Base-by-base conservation (phyloP, 768 basidiomycete genomes). In the Phaffia tasmanica region DNA sequence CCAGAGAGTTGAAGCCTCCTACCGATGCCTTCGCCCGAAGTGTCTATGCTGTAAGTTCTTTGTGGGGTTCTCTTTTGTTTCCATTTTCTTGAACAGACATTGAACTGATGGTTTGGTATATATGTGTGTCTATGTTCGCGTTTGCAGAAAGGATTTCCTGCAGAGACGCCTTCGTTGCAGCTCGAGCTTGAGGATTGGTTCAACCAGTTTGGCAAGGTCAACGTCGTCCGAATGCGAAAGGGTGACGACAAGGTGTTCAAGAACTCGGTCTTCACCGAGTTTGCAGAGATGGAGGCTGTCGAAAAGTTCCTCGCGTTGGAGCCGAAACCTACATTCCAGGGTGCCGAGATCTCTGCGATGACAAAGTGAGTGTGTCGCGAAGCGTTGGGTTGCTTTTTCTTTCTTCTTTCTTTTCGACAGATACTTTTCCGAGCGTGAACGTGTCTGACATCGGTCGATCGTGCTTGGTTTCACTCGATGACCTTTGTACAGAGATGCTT, bases 221-320 rank as follows among this genome's bases (percentile, higher is more conserved):
- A 85, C 63, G 88, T 86, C 5, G 86, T 98, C 23, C 81, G 94
- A 69, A 89, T 92, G 88, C 81, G 94, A 70, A 83, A 91, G 23
- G 78, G 79, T 32, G 87, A 89, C 62, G 53, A 47, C 42, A 65
- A 60, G 25, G 70, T 69, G 68, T 92, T 94, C 82, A 97, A 97
- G 90, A 83, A 86, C 60, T 95, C 92, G 11, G 87, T 93, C n/a
- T 98, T 97, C 71, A 83, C 83, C 49, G 94, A 97, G 77, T 98
- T 88, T 73, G 79, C 83, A 27, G 84, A 89, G 70, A 81, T 84
- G 73, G 79, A 81, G 56, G 80, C 83, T 5, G 85, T 85, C 42
- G 82, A 86, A 25, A 80, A 80, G 18, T 94, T 98, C 79, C 78
- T 97, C 61, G 84, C 81, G 18, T 84, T 85, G 0, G 87, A 89